Evolutionary conservation across 164 flowering plant species (phyloP), one percentile per base, ranked within the genome.

Genomic region (Kingdonia uniflora): DNA sequence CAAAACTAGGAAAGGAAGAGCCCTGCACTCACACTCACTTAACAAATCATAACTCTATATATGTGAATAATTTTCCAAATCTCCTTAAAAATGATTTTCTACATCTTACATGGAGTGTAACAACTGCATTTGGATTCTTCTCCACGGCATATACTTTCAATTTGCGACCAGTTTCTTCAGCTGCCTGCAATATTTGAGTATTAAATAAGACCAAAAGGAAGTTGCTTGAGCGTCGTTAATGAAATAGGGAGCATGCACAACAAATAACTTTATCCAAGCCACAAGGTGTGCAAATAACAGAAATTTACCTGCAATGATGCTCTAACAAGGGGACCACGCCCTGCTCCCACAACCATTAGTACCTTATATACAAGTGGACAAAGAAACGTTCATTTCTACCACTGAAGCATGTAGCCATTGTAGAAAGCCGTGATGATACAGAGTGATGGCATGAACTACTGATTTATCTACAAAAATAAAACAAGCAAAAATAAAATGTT

Each of bases 291-390:
- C 11, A 49, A 48, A 47, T 42, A 6, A 49, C 19, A 49, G 6
- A 37, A 61, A 42, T 22, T 42, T 38, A 92, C 99, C 95, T 88
- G 89, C 68, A 88, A 68, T 54, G 99, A 79, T 21, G 96, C 97
- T 76, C 95, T 79, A 41, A 94, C 96, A 64, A 94, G 97, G 49
- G 99, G 99, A 45, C 99, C 99, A 37, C 99, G 76, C 22, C 99
- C 99, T 42, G 99, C 99, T 68, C 99, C 99, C 19, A 94, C 97
- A 76, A 94, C 99, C 99, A 94, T 94, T 70, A 94, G 65, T 49
- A 94, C 88, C 99, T 92, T 35, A 22, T 38, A 39, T 19, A 19
- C n/a, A 65, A 46, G 55, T 58, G 42, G 43, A 26, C 8, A 8
- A 29, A 29, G 8, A 29, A 4, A 29, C 8, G 35, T 29, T 29